Evolutionary conservation across 352 stramenopile genomes (phyloP).

Genomic region (Pythium utonaiense): DNA sequence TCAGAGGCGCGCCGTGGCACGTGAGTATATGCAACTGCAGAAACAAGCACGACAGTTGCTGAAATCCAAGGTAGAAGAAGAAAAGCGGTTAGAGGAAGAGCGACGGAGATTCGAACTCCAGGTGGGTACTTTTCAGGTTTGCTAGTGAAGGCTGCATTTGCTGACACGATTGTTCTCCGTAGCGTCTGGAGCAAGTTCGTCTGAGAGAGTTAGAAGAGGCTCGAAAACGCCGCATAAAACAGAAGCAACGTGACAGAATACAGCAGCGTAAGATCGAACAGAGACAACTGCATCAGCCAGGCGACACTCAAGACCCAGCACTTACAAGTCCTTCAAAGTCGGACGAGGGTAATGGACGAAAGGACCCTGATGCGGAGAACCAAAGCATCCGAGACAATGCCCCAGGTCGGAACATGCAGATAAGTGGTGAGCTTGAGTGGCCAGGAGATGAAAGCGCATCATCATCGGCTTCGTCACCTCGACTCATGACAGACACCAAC

Average conservation of each 20-base stretch:
- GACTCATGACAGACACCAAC: background rate
- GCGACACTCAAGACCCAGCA: background rate
- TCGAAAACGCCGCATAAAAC: conserved; percentile 16
- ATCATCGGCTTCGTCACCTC: conserved; percentile 1
- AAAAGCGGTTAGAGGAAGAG: conserved; percentile 27
- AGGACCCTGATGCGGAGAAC: conserved; percentile 9
- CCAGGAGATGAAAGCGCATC: background rate
- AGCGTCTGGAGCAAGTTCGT: conserved; percentile 28
- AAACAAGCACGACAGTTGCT: conserved; percentile 40
- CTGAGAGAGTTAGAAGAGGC: conserved; percentile 20
- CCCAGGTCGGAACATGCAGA: background rate
- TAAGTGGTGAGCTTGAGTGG: background rate
- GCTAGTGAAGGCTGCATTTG: background rate
- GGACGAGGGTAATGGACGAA: background rate
- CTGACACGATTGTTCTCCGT: background rate
- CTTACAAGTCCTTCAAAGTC: background rate
- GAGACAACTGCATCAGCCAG: background rate
- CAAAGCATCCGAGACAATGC: conserved; percentile 13
- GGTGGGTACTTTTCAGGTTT: conserved; percentile 7
- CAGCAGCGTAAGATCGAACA: conserved; percentile 9
- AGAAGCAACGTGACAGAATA: conserved; percentile 17
- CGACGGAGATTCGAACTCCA: conserved; percentile 44
- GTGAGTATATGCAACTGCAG: conserved; percentile 69
- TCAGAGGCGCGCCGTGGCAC: conserved; percentile 48
- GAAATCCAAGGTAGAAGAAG: conserved; percentile 34